Conservation (phyloP, 106 monocot species). For the Gastrodia elata region DNA sequence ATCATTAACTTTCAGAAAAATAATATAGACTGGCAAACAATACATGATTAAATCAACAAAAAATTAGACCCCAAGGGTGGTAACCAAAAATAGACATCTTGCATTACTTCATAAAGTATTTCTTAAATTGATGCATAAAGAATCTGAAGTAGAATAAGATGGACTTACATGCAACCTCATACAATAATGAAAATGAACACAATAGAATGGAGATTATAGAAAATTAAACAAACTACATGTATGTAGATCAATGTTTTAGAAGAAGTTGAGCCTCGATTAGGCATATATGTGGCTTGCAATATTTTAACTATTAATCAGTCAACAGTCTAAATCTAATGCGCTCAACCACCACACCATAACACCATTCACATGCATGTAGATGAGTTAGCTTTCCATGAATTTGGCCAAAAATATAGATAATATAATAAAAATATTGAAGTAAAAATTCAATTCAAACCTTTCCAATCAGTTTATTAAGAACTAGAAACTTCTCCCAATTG, state of each 20-base stretch:
- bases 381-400: background rate
- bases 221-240: background rate
- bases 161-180: background rate
- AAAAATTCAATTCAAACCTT: conserved; percentile 29
- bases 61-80: background rate
- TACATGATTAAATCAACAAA: background rate
- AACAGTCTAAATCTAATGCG: no score
- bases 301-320: no score
- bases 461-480: conserved; percentile 70
- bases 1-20: background rate
- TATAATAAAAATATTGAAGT: conserved; percentile 2
- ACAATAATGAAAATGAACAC: background rate
- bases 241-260: no score
- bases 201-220: background rate
- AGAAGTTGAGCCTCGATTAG: no score
- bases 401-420: background rate
- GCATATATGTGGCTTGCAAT: no score
- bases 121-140: background rate
- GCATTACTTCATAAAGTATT: background rate
- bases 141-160: background rate
- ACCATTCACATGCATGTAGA: no score
- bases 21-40: background rate
- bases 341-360: no score
- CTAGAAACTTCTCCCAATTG: conserved; percentile 77
- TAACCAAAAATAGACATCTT: background rate